Percentiles rank a stretch among this genome's conserved stretches.
Evolutionary conservation across 768 basidiomycete genomes (phyloP).

Genomic region (Gelatoporia subvermispora): DNA sequence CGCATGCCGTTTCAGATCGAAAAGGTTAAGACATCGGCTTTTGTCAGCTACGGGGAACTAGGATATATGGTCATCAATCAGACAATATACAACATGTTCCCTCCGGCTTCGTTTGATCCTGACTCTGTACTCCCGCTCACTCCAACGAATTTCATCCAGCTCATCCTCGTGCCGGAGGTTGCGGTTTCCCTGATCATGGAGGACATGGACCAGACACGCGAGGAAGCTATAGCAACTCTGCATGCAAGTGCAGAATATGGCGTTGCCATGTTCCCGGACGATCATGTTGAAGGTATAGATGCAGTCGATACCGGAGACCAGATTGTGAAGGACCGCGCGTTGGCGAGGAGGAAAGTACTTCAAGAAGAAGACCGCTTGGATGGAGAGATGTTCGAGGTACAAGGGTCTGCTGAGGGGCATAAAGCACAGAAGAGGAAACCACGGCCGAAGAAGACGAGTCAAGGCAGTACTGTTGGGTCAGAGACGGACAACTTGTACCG

Average conservation of each 20-base stretch:
- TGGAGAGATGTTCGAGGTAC: constrained; percentile 5
- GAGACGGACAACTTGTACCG: background rate
- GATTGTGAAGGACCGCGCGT: constrained; percentile 41
- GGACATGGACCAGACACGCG: constrained; percentile 50
- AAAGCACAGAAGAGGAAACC: background rate
- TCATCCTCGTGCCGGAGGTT: constrained; percentile 87
- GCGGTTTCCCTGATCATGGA: constrained; percentile 78
- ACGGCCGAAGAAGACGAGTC: background rate
- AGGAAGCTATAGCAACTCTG: constrained; percentile 54
- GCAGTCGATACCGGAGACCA: constrained; percentile 35
- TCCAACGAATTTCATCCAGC: constrained; percentile 71
- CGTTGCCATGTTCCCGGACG: constrained; percentile 78
- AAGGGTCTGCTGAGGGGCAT: background rate
- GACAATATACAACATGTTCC: constrained; percentile 71
- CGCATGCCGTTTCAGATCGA: background rate
- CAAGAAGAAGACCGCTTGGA: constrained; percentile 33
- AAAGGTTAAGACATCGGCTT: background rate
- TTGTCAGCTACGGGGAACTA: constrained; percentile 82
- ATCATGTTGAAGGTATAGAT: constrained; percentile 27
- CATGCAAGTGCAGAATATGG: constrained; percentile 81
- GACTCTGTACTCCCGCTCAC: constrained; percentile 59
- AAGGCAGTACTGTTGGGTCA: no score
- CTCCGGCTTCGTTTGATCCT: constrained; percentile 51
- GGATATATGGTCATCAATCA: constrained; percentile 80
- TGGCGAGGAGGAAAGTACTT: constrained; percentile 34